Base-by-base conservation (phyloP, 176 grass and related monocot species). In the Musa acuminata region DNA sequence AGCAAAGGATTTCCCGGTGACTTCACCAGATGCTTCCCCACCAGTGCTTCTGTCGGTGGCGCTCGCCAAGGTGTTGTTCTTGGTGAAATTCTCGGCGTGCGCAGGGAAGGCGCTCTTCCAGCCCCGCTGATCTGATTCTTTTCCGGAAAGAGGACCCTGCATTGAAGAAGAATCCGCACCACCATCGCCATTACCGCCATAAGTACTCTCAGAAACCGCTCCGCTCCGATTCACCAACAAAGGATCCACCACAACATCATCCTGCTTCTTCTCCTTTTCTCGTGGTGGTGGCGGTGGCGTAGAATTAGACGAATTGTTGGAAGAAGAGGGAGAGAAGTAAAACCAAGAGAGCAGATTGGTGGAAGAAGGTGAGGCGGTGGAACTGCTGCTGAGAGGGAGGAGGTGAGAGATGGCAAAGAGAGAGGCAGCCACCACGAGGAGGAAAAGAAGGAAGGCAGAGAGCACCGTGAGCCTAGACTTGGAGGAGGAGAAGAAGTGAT, bases 371-470 rank as follows among this genome's bases (percentile, higher is more conserved):
- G 59, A 66, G 16, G 72, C 35, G 60, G 51, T 8, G 69, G 55
- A 21, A 16, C 50, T 62, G 26, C 22, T 27, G 25, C 23, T 19
- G 27, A 69, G 9, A n/a, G 27, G 48, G 64, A 17, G 23, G 27
- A 80, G 72, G 10, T 64, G 52, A 25, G 52, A 82, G 77, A 82
- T 51, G 69, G 81, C 51, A n/a, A 78, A 62, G 69, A 86, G 69
- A 59, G 84, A 86, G 54, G 72, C 79, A 21, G 62, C 27, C 14
- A 70, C 43, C 43, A 70, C 67, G 16, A 70, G 11, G 13, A 69
- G 19, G 73, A 71, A 69, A 62, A 86, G 7, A 9, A 75, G 77
- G 35, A 86, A 75, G 14, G 68, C 74, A 20, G 84, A 86, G 53
- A 72, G 57, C 7, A 81, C 78, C 12, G 72, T 76, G 67, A 73